Conservation (phyloP, 169 alveolate genomes). For the Plasmodium gonderi region DNA sequence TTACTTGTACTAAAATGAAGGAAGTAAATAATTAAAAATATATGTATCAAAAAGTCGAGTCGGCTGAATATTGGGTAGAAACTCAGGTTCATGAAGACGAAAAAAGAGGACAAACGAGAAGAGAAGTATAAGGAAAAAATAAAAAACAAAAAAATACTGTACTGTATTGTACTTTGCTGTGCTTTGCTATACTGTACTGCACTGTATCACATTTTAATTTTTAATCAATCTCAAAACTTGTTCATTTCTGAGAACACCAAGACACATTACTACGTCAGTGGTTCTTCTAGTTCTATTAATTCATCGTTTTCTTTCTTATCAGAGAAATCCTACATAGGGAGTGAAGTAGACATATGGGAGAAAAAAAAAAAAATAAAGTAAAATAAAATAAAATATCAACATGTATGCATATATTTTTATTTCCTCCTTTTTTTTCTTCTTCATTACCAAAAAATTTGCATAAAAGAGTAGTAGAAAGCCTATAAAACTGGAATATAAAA, state of each 20-base stretch:
- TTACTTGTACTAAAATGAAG: no score
- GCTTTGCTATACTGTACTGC: no score
- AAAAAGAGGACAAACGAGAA: neutral
- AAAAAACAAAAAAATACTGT: constrained; percentile 12
- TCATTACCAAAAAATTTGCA: constrained; percentile 78
- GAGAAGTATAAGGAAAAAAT: neutral
- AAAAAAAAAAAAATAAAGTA: neutral
- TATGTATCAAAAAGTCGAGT: neutral
- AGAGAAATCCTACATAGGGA: constrained; percentile 36
- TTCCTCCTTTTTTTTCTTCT: neutral
- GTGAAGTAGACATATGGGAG: neutral
- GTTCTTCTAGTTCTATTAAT: constrained; percentile 41
- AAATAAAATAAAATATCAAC: no score
- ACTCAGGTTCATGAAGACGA: neutral
- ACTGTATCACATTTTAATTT: no score
- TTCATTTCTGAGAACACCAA: neutral
- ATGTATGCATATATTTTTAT: neutral
- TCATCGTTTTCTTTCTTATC: constrained; percentile 73
- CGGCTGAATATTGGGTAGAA: neutral
- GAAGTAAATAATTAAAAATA: no score
- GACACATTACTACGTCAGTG: constrained; percentile 13
- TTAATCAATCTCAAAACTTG: neutral
- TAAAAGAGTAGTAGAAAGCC: constrained; percentile 77
- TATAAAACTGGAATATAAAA: constrained; percentile 74
- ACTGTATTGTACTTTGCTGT: no score